Percentiles rank a stretch among this genome's conserved stretches.
Evolutionary conservation across 2,329 filamentous ascomycete species (phyloP).

Genomic region (Huntiella savannae): DNA sequence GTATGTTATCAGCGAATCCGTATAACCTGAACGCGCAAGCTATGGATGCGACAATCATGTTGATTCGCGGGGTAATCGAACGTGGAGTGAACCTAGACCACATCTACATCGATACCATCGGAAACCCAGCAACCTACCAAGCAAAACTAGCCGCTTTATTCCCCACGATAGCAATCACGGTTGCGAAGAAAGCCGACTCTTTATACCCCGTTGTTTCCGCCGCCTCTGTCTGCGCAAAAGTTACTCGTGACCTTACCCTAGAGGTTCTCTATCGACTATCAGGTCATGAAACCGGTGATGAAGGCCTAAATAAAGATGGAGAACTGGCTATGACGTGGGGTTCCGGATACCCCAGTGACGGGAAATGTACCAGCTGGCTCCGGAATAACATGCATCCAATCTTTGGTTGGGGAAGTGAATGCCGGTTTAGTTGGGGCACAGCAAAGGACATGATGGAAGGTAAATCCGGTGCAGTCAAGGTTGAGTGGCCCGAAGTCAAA

Average conservation of each 20-base stretch:
- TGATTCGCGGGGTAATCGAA: conserved; percentile 61
- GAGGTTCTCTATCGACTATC: conserved; percentile 50
- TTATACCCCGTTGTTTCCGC: conserved; percentile 85
- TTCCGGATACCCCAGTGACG: conserved; percentile 83
- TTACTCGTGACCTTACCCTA: conserved; percentile 77
- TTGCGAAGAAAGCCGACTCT: conserved; percentile 82
- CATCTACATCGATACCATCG: conserved; percentile 91
- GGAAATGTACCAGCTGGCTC: conserved; percentile 62
- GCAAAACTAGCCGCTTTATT: conserved; percentile 68
- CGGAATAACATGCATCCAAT: conserved; percentile 74
- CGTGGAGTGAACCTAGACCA: conserved; percentile 66
- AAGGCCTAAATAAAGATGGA: conserved; percentile 17
- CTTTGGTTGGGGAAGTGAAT: conserved; percentile 90
- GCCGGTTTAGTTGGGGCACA: conserved; percentile 88
- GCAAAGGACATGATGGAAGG: conserved; percentile 79
- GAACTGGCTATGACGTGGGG: conserved; percentile 43
- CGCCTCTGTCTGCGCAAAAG: conserved; percentile 87
- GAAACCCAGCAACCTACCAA: conserved; percentile 67
- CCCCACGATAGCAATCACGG: conserved; percentile 54
- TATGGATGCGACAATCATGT: conserved; percentile 70
- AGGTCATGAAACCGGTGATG: conserved; percentile 15
- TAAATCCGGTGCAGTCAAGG: conserved; percentile 44
- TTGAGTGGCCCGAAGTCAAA: conserved; percentile 69
- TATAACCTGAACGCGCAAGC: conserved; percentile 96
- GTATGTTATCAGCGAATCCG: conserved; percentile 49